These are phyloP conservation scores for Elsinoe fawcettii DNA, from an alignment of 2,329 filamentous ascomycete genomes.

Conservation along the genomic window DNA sequence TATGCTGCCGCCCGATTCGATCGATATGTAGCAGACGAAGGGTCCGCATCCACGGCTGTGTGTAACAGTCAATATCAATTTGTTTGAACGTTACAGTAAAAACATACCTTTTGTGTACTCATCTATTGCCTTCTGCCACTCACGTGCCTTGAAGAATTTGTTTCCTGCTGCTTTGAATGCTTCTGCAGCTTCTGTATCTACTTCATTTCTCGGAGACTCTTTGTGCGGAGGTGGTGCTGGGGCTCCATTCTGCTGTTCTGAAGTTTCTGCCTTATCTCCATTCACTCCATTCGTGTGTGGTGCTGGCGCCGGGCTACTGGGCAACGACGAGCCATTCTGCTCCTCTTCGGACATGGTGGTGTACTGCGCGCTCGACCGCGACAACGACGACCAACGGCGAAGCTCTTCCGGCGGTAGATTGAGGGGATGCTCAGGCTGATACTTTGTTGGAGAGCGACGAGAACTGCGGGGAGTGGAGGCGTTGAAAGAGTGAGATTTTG, in stretches of 20 bases:
- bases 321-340: constrained; percentile 52
- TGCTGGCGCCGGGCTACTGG: constrained; percentile 34
- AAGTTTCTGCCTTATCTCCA: constrained; percentile 36
- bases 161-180: constrained; percentile 88
- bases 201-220: constrained; percentile 31
- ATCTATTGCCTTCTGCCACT: constrained; percentile 78
- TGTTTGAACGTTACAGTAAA: constrained; percentile 18
- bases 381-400: constrained; percentile 63
- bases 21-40: constrained; percentile 78
- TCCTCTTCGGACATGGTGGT: constrained; percentile 72
- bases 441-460: constrained; percentile 32
- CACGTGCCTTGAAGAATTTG: constrained; percentile 91
- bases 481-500: constrained; percentile 11
- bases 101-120: constrained; percentile 84
- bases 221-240: constrained; percentile 67
- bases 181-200: constrained; percentile 67
- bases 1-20: constrained; percentile 92
- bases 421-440: constrained; percentile 70
- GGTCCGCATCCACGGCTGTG: constrained; percentile 78
- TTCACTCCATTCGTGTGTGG: constrained; percentile 45
- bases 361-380: constrained; percentile 49
- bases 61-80: constrained; percentile 19
- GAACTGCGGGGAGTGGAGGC: constrained; percentile 15
- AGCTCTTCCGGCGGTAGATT: constrained; percentile 87
- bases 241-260: constrained; percentile 36